phyloP scores from a whole-genome alignment of 176 grass and related monocot genomes.

The Carex littledalei region DNA sequence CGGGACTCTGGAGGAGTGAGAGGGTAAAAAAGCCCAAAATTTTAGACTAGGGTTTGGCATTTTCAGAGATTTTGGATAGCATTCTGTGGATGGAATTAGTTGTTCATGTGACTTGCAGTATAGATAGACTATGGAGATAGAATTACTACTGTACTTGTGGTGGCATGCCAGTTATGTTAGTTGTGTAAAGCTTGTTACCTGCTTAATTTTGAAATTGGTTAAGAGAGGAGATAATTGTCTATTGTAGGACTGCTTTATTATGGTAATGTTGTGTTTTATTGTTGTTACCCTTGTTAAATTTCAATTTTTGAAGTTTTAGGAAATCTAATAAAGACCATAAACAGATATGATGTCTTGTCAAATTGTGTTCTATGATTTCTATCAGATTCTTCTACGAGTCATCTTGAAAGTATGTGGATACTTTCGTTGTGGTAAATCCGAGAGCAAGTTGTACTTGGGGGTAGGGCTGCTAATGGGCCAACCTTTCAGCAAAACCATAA shows the following conservation, averaged over 20 bases:
- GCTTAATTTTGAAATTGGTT: neutral
- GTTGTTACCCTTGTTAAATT: neutral
- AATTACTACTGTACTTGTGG: conserved; percentile 11
- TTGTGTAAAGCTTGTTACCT: conserved; percentile 2
- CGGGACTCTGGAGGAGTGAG: conserved; percentile 23
- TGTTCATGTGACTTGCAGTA: conserved; percentile 7
- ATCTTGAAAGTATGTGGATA: neutral
- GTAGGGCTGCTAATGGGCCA: no score
- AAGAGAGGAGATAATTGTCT: conserved; percentile 6
- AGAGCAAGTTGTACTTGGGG: neutral
- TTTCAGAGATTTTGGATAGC: neutral
- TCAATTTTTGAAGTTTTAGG: neutral
- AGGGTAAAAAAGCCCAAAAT: conserved; percentile 24
- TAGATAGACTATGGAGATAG: neutral
- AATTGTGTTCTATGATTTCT: neutral
- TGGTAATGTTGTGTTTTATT: neutral
- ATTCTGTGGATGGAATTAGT: neutral
- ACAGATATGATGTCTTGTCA: neutral
- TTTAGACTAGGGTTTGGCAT: conserved; percentile 8
- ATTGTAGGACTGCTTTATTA: neutral
- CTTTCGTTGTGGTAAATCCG: neutral
- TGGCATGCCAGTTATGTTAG: conserved; percentile 1
- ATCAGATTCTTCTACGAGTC: neutral
- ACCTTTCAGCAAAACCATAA: no score
- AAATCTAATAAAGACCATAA: neutral